phyloP scores from a whole-genome alignment of 2,329 filamentous ascomycete genomes.

The Clonostachys byssicola region DNA sequence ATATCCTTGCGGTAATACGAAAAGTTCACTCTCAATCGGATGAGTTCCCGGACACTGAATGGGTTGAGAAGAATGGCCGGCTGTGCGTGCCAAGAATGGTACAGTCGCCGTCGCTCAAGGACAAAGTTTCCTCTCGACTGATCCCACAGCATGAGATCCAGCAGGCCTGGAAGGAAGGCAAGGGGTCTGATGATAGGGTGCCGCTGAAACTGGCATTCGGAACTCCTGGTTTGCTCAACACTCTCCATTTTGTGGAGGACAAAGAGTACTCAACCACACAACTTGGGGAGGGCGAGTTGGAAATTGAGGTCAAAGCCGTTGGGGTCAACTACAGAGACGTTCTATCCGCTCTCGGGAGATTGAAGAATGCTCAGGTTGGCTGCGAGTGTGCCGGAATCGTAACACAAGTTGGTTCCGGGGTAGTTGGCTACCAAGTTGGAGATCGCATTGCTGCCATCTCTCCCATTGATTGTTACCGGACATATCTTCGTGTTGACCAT shows the following conservation, averaged over 20 bases:
- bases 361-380: not conserved
- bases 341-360: conserved; percentile 17
- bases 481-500: conserved; percentile 11
- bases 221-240: not conserved
- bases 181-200: not conserved
- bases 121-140: not conserved
- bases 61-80: no score
- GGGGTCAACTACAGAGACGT: conserved; percentile 12
- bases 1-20: no score
- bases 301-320: conserved; percentile 15
- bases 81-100: no score
- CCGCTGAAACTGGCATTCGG: conserved; percentile 2
- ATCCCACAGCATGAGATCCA: not conserved
- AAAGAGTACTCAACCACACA: not conserved
- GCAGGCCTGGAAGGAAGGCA: not conserved
- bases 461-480: conserved; percentile 16
- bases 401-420: conserved; percentile 9
- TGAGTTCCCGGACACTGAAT: no score
- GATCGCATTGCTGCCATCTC: conserved; percentile 12
- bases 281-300: conserved; percentile 12
- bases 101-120: no score
- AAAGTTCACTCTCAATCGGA: no score
- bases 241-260: conserved; percentile 2
- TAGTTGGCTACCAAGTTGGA: conserved; percentile 3
- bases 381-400: conserved; percentile 20